Evolutionary conservation across 495 filamentous ascomycete species (phyloP).

Genomic region (Xanthoparmelia taractica): DNA sequence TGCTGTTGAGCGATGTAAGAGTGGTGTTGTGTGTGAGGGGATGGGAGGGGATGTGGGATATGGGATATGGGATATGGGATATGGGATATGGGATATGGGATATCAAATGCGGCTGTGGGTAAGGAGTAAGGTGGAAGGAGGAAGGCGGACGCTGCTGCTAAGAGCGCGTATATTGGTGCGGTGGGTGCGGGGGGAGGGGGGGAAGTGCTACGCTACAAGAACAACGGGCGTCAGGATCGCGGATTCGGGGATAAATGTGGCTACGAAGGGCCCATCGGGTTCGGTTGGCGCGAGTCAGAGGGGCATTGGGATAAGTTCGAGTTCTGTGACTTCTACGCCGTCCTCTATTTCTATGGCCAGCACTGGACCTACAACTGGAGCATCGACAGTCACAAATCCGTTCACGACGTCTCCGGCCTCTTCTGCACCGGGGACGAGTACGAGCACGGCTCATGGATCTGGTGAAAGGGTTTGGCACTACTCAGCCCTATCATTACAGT

Average conservation of each 20-base stretch:
- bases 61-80: too few species aligned
- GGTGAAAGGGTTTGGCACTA: background rate
- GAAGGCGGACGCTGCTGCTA: background rate
- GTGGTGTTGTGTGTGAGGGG: too few species aligned
- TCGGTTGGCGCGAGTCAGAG: background rate
- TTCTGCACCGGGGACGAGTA: background rate
- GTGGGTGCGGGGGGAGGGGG: background rate
- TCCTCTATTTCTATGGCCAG: background rate
- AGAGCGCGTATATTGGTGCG: background rate
- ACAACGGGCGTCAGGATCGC: background rate
- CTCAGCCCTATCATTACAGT: too few species aligned
- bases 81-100: background rate
- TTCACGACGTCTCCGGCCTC: background rate
- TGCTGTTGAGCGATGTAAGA: too few species aligned
- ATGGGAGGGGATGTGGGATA: too few species aligned
- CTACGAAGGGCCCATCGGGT: background rate
- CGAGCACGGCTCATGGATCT: background rate
- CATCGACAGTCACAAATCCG: background rate
- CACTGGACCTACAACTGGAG: background rate
- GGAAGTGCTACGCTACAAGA: background rate
- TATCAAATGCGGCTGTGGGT: background rate
- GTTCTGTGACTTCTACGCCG: background rate
- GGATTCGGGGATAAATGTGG: background rate
- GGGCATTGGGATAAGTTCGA: background rate
- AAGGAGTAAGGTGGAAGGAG: too few species aligned